Evolutionary conservation across 208 protist genomes (phyloP).

Genomic region (Strigomonas culicis): DNA sequence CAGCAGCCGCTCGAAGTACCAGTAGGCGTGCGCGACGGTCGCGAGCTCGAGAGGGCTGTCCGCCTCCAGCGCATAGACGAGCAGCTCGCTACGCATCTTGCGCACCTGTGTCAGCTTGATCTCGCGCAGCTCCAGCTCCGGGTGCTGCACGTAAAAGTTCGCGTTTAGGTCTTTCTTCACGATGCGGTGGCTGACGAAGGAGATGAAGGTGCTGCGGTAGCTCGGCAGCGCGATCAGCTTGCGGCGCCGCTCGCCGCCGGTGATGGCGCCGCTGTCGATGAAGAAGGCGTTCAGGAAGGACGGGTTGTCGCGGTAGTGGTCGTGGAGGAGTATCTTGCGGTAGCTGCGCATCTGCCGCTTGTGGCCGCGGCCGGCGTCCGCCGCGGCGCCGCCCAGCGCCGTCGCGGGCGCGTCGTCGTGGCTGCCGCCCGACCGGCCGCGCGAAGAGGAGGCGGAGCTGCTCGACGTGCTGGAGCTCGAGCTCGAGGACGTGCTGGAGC

Average conservation of each 20-base stretch:
- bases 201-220: constrained; percentile 79
- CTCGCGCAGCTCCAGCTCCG: constrained; percentile 75
- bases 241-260: constrained; percentile 72
- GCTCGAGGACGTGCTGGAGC: not conserved
- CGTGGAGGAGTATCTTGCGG: constrained; percentile 47
- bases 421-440: not conserved
- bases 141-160: constrained; percentile 86
- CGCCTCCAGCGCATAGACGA: constrained; percentile 71
- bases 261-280: constrained; percentile 82
- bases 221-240: constrained; percentile 75
- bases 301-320: constrained; percentile 44
- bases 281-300: constrained; percentile 77
- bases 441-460: constrained; percentile 15
- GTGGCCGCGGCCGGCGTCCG: constrained; percentile 7
- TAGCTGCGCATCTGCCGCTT: constrained; percentile 60
- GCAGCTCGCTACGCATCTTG: constrained; percentile 60
- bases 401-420: not conserved
- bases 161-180: constrained; percentile 86
- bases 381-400: constrained; percentile 2
- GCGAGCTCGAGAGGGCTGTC: constrained; percentile 60
- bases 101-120: constrained; percentile 83
- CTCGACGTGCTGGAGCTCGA: constrained; percentile 18
- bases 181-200: constrained; percentile 77
- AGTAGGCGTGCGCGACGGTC: constrained; percentile 79
- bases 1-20: constrained; percentile 85